phyloP scores from a whole-genome alignment of 371 early-diverging fungal genomes.

The Mucor velutinosus region DNA sequence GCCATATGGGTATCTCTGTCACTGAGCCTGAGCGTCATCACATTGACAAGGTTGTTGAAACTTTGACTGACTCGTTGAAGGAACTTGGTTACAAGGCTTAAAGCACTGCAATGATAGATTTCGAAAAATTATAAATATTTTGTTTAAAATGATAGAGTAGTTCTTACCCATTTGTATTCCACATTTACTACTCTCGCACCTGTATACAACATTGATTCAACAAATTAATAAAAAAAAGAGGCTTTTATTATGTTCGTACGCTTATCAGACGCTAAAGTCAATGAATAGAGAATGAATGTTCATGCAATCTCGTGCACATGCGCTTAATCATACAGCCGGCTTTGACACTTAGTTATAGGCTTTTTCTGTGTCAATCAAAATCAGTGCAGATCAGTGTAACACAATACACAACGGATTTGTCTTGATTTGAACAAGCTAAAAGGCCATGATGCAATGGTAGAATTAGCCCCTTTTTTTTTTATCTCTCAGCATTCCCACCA shows the following conservation, averaged over 20 bases:
- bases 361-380: neutral
- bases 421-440: neutral
- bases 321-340: neutral
- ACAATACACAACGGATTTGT: neutral
- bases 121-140: neutral
- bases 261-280: neutral
- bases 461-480: neutral
- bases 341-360: neutral
- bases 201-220: neutral
- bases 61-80: conserved; percentile 69
- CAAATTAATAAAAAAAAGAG: neutral
- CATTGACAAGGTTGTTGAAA: conserved; percentile 74
- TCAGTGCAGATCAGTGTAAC: neutral
- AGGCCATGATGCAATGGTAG: neutral
- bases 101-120: neutral
- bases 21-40: conserved; percentile 74
- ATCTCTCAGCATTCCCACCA: neutral
- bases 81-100: conserved; percentile 59
- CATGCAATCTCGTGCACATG: neutral
- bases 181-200: neutral
- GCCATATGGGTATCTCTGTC: conserved; percentile 92
- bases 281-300: neutral
- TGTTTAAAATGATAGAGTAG: neutral
- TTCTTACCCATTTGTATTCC: neutral
- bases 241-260: too few relatives aligned